phyloP scores from a whole-genome alignment of 495 filamentous ascomycete genomes.

The Massariosphaeria phaeospora region DNA sequence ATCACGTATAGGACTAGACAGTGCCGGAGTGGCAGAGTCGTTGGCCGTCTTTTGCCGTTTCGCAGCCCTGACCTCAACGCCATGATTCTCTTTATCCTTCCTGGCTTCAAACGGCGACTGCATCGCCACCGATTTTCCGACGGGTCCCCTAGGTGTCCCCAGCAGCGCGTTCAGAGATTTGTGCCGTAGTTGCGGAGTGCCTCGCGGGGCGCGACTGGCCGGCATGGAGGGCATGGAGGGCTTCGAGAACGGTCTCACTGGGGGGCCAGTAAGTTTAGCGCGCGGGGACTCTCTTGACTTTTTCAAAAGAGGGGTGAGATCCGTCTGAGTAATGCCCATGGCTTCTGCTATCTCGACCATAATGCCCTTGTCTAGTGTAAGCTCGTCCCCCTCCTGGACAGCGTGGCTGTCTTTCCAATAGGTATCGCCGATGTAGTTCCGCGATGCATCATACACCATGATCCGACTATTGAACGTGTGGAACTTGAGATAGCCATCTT shows the following conservation, averaged over 20 bases:
- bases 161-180: conserved; percentile 56
- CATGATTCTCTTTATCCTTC: conserved; percentile 33
- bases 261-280: neutral
- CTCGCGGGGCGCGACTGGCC: conserved; percentile 1
- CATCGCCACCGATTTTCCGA: conserved; percentile 42
- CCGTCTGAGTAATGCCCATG: conserved; percentile 66
- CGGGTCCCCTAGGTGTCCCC: conserved; percentile 50
- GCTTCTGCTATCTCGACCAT: conserved; percentile 75
- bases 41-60: conserved; percentile 48
- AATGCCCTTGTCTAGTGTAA: conserved; percentile 68
- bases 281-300: conserved; percentile 52
- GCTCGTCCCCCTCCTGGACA: conserved; percentile 71
- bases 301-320: conserved; percentile 68
- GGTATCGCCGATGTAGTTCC: conserved; percentile 77
- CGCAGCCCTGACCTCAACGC: conserved; percentile 37
- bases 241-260: no score
- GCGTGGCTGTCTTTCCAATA: conserved; percentile 68
- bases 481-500: conserved; percentile 80
- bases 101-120: conserved; percentile 51
- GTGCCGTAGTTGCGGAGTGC: conserved; percentile 39
- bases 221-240: neutral
- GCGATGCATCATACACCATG: conserved; percentile 80
- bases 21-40: neutral
- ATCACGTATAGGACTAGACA: neutral
- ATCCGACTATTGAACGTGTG: conserved; percentile 88